Evolutionary conservation across 768 basidiomycete genomes (phyloP).

Genomic region (Strobilomyces dryophilus): DNA sequence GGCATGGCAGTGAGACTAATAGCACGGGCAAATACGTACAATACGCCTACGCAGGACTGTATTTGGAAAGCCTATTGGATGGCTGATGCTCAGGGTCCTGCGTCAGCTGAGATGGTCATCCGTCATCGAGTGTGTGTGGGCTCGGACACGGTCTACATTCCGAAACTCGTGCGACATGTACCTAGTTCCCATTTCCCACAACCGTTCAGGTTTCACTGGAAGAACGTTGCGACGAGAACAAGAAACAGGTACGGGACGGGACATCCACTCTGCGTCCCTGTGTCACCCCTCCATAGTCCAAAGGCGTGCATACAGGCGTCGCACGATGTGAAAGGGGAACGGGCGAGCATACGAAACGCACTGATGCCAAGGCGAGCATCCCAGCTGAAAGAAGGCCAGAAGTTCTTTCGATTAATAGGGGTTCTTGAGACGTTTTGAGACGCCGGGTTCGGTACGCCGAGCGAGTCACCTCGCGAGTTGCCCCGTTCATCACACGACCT

Average conservation of each 20-base stretch:
- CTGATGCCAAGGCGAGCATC: not conserved
- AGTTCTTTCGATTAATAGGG: conserved; percentile 2
- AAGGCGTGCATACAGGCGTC: not conserved
- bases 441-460: conserved; percentile 1
- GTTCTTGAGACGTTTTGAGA: conserved; percentile 3
- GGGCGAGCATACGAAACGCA: not conserved
- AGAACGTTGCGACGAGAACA: conserved; percentile 5
- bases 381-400: conserved; percentile 6
- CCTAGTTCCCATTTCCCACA: conserved; percentile 1
- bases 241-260: not conserved
- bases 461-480: conserved; percentile 7
- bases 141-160: not conserved
- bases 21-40: conserved; percentile 27
- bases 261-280: not conserved
- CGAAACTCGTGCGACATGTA: not conserved
- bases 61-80: conserved; percentile 18
- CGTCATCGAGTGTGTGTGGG: not conserved
- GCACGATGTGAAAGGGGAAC: conserved; percentile 10
- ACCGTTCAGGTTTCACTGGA: conserved; percentile 1
- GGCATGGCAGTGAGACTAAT: conserved; percentile 14
- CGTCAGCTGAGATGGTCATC: conserved; percentile 4
- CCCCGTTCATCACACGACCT: conserved; percentile 25
- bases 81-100: conserved; percentile 7
- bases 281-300: conserved; percentile 1
- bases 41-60: conserved; percentile 1